These are phyloP conservation scores for Cladobotryum mycophilum DNA, from an alignment of 2,329 filamentous ascomycete genomes.

Conservation along the genomic window DNA sequence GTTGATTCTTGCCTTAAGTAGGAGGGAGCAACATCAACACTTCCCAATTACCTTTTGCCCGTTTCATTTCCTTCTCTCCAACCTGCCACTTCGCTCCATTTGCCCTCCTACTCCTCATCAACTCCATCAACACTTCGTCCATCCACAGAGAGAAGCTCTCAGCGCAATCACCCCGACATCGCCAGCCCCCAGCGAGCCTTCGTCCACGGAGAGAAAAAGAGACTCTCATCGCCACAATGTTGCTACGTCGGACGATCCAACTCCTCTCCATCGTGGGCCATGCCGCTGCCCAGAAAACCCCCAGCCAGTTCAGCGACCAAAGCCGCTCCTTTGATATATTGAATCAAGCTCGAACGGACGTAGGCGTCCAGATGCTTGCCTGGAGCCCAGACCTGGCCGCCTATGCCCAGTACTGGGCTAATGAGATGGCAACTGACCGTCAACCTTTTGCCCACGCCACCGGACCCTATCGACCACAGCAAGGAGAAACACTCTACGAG, in stretches of 20 bases:
- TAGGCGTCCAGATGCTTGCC: slow-evolving; percentile 22
- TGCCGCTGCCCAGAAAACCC: background rate
- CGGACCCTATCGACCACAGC: slow-evolving; percentile 23
- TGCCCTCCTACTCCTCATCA: background rate
- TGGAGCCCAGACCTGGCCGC: slow-evolving; percentile 26
- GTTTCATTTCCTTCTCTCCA: background rate
- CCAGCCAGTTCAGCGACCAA: slow-evolving; percentile 18
- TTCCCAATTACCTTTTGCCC: too few species aligned
- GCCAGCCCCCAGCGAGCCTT: background rate
- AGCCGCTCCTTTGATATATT: slow-evolving; percentile 21
- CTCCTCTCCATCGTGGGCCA: background rate
- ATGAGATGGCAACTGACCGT: slow-evolving; percentile 25
- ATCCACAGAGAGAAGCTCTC: background rate
- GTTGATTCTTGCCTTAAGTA: too few species aligned
- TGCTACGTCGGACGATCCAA: background rate
- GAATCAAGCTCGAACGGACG: slow-evolving; percentile 25
- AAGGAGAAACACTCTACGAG: slow-evolving; percentile 30
- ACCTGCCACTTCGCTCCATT: background rate
- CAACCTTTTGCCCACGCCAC: slow-evolving; percentile 27
- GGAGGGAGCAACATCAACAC: too few species aligned
- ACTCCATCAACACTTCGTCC: background rate
- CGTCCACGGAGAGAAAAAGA: too few species aligned
- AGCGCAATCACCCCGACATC: background rate
- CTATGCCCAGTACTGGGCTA: slow-evolving; percentile 30
- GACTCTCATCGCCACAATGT: background rate